Percentiles rank a stretch among this genome's conserved stretches.
These are phyloP conservation scores for Colletotrichum destructivum DNA, from an alignment of 2,329 filamentous ascomycete genomes.

Conservation along the genomic window DNA sequence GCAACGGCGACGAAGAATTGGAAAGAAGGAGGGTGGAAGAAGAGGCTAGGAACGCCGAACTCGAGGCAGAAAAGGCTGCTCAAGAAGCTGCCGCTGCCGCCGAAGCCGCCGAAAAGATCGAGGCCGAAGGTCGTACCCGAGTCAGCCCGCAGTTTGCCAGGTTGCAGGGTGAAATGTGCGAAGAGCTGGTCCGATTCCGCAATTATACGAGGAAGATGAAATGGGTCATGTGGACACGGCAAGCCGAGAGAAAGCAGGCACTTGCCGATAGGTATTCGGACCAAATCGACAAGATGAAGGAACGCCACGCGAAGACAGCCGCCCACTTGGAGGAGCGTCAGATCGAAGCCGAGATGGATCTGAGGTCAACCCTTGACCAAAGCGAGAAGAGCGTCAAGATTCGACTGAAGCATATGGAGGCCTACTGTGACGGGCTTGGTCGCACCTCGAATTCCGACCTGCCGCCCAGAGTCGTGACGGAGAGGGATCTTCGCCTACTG, in stretches of 20 bases:
- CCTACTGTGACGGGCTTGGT: constrained; percentile 72
- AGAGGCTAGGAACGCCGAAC: constrained; percentile 61
- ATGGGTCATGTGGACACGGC: constrained; percentile 66
- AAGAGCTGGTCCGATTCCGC: constrained; percentile 68
- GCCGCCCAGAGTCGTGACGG: constrained; percentile 69
- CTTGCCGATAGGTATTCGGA: constrained; percentile 64
- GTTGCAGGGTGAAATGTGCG: constrained; percentile 61
- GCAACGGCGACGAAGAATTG: constrained; percentile 69
- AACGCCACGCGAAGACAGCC: constrained; percentile 67
- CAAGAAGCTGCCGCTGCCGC: constrained; percentile 60
- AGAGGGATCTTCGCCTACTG: constrained; percentile 71
- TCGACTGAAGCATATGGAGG: constrained; percentile 76
- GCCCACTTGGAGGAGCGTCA: constrained; percentile 73
- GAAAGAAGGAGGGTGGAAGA: constrained; percentile 66
- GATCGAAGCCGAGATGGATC: constrained; percentile 74
- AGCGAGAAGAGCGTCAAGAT: constrained; percentile 70
- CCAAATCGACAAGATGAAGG: constrained; percentile 66
- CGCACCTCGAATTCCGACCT: constrained; percentile 56
- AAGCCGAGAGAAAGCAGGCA: constrained; percentile 63
- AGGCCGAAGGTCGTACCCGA: constrained; percentile 63
- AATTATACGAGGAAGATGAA: constrained; percentile 64
- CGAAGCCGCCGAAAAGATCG: constrained; percentile 58
- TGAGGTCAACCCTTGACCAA: constrained; percentile 68
- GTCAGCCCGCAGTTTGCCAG: constrained; percentile 60
- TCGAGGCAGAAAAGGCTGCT: constrained; percentile 62